Base-by-base conservation (phyloP, 2,329 filamentous ascomycete species). In the Paraphoma chrysanthemicola region DNA sequence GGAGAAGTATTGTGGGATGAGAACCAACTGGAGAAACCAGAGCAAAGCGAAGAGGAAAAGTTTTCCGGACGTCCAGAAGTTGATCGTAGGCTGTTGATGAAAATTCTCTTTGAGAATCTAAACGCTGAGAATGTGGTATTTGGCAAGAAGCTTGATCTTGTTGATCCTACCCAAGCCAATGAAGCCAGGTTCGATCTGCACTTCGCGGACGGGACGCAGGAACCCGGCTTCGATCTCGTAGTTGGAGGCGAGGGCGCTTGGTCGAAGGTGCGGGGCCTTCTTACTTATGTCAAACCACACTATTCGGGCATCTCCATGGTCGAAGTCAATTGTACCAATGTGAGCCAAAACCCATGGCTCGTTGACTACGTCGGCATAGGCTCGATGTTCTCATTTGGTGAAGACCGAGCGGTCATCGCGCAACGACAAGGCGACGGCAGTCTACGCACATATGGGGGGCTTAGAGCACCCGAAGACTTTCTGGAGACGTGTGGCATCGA, bases 391-490 rank as follows among this genome's bases (percentile, higher is more conserved):
- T 51, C 67, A 1, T 71, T 73, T 23, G 69, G 67, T 4, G 70
- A 79, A 4, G 84, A 83, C 36, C 51, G 54, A 1, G 61, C 64
- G 3, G 54, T 85, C 11, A 62, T 71, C 3, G 65, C 70, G 12
- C 82, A 85, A 69, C 78, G 80, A 53, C 75, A 80, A 62, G 84
- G 84, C 36, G 80, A 85, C 54, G 82, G 80, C 8, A 81, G 78
- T 59, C 63, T 86, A 28, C 73, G 74, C 51, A 68, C 82, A 1
- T 62, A 76, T 51, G 77, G 70, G 2, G 78, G 73, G 48, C 67
- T 77, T 10, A 66, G 72, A 12, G 75, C 75, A 14, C 76, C 78
- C 2, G 76, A 80, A 38, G 71, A 68, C 23, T 80, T 76, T 64
- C 33, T 76, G 14, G 46, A 79, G 11, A 78, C 76, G 3, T 83